Percentiles rank a stretch among this genome's conserved stretches.
These are phyloP conservation scores for Nakaseomyces bracarensis DNA, from an alignment of 1,139 yeast species.

Conservation along the genomic window DNA sequence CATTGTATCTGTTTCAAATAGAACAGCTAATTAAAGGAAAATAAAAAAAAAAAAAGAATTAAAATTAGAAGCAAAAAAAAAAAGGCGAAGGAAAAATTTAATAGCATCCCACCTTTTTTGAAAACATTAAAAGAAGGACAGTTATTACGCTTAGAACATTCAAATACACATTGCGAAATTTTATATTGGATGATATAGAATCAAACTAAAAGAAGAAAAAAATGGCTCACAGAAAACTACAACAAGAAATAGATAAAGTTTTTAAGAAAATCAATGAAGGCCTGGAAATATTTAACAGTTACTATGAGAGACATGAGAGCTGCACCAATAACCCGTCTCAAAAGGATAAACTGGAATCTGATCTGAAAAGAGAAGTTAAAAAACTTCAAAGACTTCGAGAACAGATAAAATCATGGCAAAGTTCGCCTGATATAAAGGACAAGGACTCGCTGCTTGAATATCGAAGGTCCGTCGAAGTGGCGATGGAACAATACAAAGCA, in stretches of 20 bases:
- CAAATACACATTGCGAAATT: too few species aligned
- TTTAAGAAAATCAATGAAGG: conserved; percentile 76
- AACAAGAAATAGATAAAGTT: conserved; percentile 71
- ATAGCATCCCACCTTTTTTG: too few species aligned
- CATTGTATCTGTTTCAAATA: too few species aligned
- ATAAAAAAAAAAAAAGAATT: too few species aligned
- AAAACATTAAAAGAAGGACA: background rate
- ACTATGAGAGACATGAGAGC: conserved; percentile 59
- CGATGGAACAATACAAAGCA: conserved; percentile 76
- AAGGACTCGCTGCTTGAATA: conserved; percentile 53
- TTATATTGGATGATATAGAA: conserved; percentile 3
- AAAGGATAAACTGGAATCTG: conserved; percentile 62
- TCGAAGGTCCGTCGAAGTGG: conserved; percentile 60
- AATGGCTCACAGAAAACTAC: conserved; percentile 63
- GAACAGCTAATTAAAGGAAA: too few species aligned
- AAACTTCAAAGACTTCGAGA: conserved; percentile 67
- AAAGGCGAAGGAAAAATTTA: too few species aligned
- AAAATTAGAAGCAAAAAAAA: too few species aligned
- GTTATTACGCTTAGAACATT: background rate
- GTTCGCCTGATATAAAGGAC: conserved; percentile 64
- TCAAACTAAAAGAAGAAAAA: background rate
- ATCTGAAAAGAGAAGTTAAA: conserved; percentile 66
- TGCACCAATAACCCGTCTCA: conserved; percentile 56
- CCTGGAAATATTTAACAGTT: conserved; percentile 55
- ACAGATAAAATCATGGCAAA: conserved; percentile 71